Conservation (phyloP, 164 flowering plant genomes). For the Dillenia turbinata region DNA sequence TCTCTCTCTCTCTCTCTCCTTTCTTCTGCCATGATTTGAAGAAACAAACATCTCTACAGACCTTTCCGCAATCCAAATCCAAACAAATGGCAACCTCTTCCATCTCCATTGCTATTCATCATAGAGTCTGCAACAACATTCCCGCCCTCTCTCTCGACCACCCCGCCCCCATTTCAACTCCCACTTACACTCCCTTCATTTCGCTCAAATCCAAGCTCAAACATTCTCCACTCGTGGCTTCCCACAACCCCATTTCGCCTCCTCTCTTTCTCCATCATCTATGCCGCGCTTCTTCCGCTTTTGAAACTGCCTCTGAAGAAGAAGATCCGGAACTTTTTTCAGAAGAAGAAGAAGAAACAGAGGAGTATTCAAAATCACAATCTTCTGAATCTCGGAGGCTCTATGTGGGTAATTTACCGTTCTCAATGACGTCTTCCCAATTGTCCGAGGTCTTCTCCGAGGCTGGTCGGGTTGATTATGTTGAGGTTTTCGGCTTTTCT, state of each 20-base stretch:
- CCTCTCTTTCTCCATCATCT: conserved; percentile 10
- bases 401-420: conserved; percentile 84
- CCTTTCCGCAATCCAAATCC: background rate
- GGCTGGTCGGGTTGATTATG: conserved; percentile 61
- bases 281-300: conserved; percentile 11
- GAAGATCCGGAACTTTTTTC: conserved; percentile 13
- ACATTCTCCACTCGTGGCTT: conserved; percentile 17
- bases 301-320: conserved; percentile 14
- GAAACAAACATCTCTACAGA: background rate
- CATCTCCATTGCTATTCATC: conserved; percentile 22
- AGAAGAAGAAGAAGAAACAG: conserved; percentile 18
- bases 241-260: conserved; percentile 11
- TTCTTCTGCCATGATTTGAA: background rate
- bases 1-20: conserved; percentile 9
- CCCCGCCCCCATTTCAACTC: conserved; percentile 10
- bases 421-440: conserved; percentile 53
- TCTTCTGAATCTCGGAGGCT: conserved; percentile 37
- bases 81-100: conserved; percentile 12
- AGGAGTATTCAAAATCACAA: conserved; percentile 1
- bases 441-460: conserved; percentile 56
- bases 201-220: conserved; percentile 14
- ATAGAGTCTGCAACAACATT: background rate
- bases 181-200: conserved; percentile 12
- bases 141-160: conserved; percentile 8
- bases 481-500: conserved; percentile 37